Conservation (phyloP, 768 basidiomycete species). For the Asterophora parasitica region DNA sequence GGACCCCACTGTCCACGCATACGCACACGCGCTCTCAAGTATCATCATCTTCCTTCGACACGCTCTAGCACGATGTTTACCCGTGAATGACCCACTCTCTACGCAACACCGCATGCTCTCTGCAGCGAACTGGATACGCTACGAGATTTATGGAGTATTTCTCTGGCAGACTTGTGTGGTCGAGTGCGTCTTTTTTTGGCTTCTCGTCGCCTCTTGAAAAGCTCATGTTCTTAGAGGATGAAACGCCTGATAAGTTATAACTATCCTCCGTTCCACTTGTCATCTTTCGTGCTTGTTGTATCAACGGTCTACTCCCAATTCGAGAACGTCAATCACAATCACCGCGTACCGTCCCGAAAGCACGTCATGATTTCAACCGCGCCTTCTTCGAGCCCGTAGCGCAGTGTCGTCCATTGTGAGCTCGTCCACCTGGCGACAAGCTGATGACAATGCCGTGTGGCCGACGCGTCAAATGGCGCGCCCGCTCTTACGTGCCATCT, state of each 20-base stretch:
- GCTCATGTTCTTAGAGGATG: conserved; percentile 22
- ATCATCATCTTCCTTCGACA: conserved; percentile 49
- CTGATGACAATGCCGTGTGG: too few relatives aligned
- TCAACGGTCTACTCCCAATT: conserved; percentile 59
- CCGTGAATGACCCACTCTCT: conserved; percentile 22
- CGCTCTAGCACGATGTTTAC: conserved; percentile 36
- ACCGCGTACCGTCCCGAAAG: conserved; percentile 35
- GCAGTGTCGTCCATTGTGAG: too few relatives aligned
- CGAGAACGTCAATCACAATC: conserved; percentile 52
- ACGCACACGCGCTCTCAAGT: conserved; percentile 59
- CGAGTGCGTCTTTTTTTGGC: conserved; percentile 40
- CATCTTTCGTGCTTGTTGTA: conserved; percentile 49
- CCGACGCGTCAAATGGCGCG: too few relatives aligned
- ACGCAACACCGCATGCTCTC: conserved; percentile 26
- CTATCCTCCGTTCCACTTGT: conserved; percentile 40
- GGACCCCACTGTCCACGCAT: conserved; percentile 58
- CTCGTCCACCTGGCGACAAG: too few relatives aligned
- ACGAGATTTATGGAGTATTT: conserved; percentile 43
- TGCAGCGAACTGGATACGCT: conserved; percentile 47
- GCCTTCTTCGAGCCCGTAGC: too few relatives aligned
- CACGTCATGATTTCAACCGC: too few relatives aligned
- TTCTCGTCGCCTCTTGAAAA: background rate
- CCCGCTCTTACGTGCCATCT: too few relatives aligned
- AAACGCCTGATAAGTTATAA: conserved; percentile 28
- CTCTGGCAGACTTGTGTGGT: conserved; percentile 55